Base-by-base conservation (phyloP, 768 basidiomycete genomes). In the Hygrophorus pudorinus region DNA sequence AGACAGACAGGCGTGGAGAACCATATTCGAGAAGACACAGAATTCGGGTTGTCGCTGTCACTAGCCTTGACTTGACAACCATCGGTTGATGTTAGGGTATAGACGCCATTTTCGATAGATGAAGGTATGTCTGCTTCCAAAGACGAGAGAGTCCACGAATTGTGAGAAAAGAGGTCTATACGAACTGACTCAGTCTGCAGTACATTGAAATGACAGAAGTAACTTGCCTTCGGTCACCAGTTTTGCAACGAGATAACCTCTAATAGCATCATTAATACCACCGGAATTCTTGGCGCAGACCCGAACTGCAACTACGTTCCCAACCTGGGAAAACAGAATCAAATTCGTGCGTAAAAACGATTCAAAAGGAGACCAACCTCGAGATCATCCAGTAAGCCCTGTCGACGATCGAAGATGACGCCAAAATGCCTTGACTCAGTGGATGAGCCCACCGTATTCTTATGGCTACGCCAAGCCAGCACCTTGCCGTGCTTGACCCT, bases 391-490 rank as follows among this genome's bases (percentile, higher is more conserved):
- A 58, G 49, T 8, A 58, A 30, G 14, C 57, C 55, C 45, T 56
- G 49, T 4, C 48, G n/a, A 9, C 41, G 36, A 20, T 49, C 45
- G 27, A 59, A 54, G 10, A 54, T 5, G n/a, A 31, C n/a, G 5
- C 60, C 60, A 2, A 28, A 14, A 31, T 58, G 51, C 17, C 52
- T 52, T 5, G 27, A 14, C 7, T 50, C 48, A 12, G 49, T 41
- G 1, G 39, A 33, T 1, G 42, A 16, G 4, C 50, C 52, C 33
- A 52, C 33, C 2, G 48, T 45, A 14, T 57, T 55, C 24, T 53
- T 47, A 41, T 64, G 61, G 44, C 59, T 59, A 6, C 47, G 8
- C 61, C 63, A 64, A 8, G 59, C 55, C 4, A 62, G 46, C 6
- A 49, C 48, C 4, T 51, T 44, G 4, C 55, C 56, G 41, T 24